A percentile compares a stretch with the other conserved stretches of the same genome.
phyloP scores from a whole-genome alignment of 306 rosid species.

The apple (Malus domestica) region DNA sequence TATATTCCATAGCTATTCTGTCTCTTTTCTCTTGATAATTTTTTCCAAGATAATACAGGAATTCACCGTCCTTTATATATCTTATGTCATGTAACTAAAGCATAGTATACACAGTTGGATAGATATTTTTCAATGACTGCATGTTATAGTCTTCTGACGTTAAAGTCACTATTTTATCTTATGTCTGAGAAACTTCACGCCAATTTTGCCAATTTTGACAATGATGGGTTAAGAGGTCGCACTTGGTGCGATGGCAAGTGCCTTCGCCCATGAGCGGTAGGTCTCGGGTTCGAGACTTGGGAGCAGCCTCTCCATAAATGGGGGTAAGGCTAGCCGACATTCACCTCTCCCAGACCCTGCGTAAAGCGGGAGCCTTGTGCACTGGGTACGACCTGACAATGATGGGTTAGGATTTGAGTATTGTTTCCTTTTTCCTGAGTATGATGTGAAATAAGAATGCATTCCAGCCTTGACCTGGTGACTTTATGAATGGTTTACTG shows the following conservation, averaged over 20 bases:
- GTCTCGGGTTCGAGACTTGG: too few relatives aligned
- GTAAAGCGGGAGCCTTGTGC: too few relatives aligned
- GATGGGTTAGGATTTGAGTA: not conserved
- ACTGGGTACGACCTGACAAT: not conserved
- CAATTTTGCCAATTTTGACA: not conserved
- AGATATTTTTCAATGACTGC: not conserved
- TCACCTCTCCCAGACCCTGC: too few relatives aligned
- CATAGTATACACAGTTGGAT: not conserved
- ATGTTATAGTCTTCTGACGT: not conserved
- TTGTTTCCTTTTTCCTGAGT: not conserved
- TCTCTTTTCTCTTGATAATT: not conserved
- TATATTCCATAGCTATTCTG: slow-evolving; percentile 16
- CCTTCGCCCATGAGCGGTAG: too few relatives aligned
- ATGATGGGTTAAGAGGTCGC: too few relatives aligned
- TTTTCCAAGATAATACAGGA: not conserved
- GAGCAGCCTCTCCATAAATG: too few relatives aligned
- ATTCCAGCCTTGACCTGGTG: not conserved
- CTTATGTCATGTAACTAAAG: not conserved
- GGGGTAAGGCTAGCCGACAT: too few relatives aligned
- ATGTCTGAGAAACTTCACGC: not conserved
- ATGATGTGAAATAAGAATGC: not conserved
- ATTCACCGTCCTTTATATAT: not conserved
- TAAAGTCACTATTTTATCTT: not conserved
- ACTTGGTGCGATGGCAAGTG: too few relatives aligned
- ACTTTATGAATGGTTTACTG: not conserved